Evolutionary conservation across 2,329 filamentous ascomycete genomes (phyloP).

Genomic region (Dactylonectria estremocensis): DNA sequence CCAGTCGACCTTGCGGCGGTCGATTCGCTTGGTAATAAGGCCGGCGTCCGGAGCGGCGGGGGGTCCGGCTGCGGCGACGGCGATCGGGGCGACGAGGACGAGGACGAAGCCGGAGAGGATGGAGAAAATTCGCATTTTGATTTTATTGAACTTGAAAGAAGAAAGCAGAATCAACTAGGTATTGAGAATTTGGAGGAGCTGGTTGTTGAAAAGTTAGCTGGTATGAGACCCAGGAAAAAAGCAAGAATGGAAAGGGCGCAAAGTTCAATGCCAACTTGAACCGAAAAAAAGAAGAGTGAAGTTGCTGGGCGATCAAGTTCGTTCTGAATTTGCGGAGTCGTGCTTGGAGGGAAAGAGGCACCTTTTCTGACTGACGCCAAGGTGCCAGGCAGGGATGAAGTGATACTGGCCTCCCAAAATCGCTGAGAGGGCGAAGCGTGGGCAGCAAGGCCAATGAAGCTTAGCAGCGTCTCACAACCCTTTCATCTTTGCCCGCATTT

Average conservation of each 20-base stretch:
- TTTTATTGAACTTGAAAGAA: background rate
- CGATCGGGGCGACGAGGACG: conserved; percentile 7
- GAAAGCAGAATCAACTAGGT: background rate
- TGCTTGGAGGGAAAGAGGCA: conserved; percentile 1
- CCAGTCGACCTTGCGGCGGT: background rate
- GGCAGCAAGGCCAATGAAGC: background rate
- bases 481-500: background rate
- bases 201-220: background rate
- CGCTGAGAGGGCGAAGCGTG: conserved; percentile 18
- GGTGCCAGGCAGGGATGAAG: conserved; percentile 10
- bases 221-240: background rate
- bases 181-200: background rate
- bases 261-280: conserved; percentile 15
- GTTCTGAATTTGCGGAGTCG: background rate
- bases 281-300: background rate
- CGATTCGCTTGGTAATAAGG: background rate
- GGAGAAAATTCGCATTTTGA: conserved; percentile 30
- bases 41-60: background rate
- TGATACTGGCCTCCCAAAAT: background rate
- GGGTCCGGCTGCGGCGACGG: conserved; percentile 5
- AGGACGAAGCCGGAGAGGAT: conserved; percentile 24
- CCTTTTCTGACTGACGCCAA: conserved; percentile 20
- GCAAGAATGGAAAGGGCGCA: conserved; percentile 3
- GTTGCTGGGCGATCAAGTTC: conserved; percentile 9
- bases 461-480: conserved; percentile 4